Conservation (phyloP, 2,329 filamentous ascomycete species). For the Aureobasidium sp. region DNA sequence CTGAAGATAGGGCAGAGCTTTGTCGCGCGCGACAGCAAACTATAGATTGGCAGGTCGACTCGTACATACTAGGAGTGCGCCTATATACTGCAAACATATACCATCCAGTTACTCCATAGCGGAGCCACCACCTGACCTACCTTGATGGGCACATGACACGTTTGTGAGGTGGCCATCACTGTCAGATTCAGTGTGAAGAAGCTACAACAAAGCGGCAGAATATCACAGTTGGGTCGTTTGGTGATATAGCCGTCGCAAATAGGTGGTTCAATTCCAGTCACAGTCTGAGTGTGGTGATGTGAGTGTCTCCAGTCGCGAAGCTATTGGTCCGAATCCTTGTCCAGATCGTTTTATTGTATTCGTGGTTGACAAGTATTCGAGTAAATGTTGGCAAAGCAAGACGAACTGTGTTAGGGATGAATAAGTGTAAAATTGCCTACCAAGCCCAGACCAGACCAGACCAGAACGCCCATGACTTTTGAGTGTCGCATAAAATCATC, state of each 20-base stretch:
- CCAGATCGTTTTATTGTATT: not conserved
- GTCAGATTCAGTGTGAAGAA: not conserved
- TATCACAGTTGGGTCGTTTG: not conserved
- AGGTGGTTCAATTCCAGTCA: not conserved
- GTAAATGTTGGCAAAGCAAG: not conserved
- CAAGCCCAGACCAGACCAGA: not conserved
- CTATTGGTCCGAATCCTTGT: too few species aligned
- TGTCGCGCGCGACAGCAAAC: slow-evolving; percentile 40
- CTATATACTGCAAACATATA: not conserved
- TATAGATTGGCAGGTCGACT: slow-evolving; percentile 25
- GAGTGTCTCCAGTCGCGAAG: not conserved
- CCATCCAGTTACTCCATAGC: not conserved
- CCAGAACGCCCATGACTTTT: slow-evolving; percentile 9
- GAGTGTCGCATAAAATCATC: not conserved
- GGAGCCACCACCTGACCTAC: not conserved
- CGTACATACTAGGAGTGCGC: not conserved
- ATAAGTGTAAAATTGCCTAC: slow-evolving; percentile 4
- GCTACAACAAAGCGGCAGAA: not conserved
- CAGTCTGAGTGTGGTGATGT: not conserved
- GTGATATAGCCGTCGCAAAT: not conserved
- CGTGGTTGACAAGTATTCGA: not conserved
- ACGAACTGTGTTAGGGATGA: not conserved
- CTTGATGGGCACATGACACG: not conserved
- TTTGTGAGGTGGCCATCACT: not conserved
- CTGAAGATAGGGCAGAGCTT: slow-evolving; percentile 56